These are phyloP conservation scores for Pilatotrama ljubarskyi DNA, from an alignment of 768 basidiomycete genomes.

Conservation along the genomic window DNA sequence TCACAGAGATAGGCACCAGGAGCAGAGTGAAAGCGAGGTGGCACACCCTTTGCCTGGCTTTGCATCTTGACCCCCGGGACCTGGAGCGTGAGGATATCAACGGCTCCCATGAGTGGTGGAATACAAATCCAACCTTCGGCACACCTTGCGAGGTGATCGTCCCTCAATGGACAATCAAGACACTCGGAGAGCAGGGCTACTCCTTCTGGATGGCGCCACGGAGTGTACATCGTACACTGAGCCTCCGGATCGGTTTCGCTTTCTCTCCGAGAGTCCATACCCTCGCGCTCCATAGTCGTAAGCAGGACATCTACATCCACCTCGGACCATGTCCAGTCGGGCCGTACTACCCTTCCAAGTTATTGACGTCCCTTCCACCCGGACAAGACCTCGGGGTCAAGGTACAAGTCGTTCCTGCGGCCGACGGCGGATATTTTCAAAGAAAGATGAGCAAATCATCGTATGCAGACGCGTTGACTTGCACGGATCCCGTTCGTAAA, in stretches of 20 bases:
- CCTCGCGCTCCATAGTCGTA: neutral
- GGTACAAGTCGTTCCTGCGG: neutral
- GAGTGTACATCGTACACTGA: neutral
- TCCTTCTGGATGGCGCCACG: neutral
- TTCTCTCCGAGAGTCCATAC: neutral
- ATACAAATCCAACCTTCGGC: neutral
- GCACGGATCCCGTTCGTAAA: neutral
- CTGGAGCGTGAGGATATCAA: neutral
- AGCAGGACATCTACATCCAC: neutral
- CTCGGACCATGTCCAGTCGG: neutral
- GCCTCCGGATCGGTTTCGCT: neutral
- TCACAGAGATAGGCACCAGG: too few species aligned
- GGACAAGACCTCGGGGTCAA: too few species aligned
- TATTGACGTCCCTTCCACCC: too few species aligned
- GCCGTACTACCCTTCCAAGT: neutral
- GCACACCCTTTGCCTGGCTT: neutral
- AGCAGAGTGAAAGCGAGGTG: neutral
- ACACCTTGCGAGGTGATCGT: neutral
- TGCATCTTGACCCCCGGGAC: neutral
- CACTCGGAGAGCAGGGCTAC: neutral
- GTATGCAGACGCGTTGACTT: neutral
- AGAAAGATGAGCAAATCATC: neutral
- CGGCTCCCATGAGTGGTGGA: too few species aligned
- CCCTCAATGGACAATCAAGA: neutral
- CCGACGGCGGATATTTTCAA: neutral